A percentile compares a stretch with the other conserved stretches of the same genome.
Conservation (phyloP, 768 basidiomycete species). For the Lyophyllum semitale region DNA sequence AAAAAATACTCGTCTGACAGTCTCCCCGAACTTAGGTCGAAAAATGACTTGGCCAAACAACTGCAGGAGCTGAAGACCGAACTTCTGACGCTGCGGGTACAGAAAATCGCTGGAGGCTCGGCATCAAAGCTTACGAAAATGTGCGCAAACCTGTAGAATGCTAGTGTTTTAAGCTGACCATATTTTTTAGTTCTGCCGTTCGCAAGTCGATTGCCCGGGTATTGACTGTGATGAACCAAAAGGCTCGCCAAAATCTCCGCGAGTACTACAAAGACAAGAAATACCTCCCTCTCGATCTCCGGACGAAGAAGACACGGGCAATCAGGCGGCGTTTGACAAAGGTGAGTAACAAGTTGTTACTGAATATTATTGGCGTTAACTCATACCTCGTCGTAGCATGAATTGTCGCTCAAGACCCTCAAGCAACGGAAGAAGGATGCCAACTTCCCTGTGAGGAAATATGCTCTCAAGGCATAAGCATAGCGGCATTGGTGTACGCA, state of each 20-base stretch:
- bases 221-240: constrained; percentile 98
- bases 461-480: constrained; percentile 88
- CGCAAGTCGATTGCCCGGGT: constrained; percentile 99
- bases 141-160: constrained; percentile 51
- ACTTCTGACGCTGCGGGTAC: constrained; percentile 90
- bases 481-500: constrained; percentile 9
- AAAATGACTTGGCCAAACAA: constrained; percentile 95
- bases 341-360: constrained; percentile 43
- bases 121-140: constrained; percentile 97
- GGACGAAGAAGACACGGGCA: constrained; percentile 96
- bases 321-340: constrained; percentile 94
- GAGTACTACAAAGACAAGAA: constrained; percentile 99
- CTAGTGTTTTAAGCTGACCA: not conserved
- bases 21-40: constrained; percentile 64
- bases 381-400: constrained; percentile 54
- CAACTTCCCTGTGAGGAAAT: constrained; percentile 94
- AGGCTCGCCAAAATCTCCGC: constrained; percentile 93
- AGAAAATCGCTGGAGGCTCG: constrained; percentile 96
- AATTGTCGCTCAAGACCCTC: constrained; percentile 82
- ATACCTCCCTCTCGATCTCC: constrained; percentile 95
- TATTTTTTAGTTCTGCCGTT: constrained; percentile 71
- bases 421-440: constrained; percentile 93
- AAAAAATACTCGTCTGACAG: constrained; percentile 12
- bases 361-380: not conserved
- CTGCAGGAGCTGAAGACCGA: constrained; percentile 93